Base-by-base conservation (phyloP, 306 rosid species). In the Corylus heterophylla region DNA sequence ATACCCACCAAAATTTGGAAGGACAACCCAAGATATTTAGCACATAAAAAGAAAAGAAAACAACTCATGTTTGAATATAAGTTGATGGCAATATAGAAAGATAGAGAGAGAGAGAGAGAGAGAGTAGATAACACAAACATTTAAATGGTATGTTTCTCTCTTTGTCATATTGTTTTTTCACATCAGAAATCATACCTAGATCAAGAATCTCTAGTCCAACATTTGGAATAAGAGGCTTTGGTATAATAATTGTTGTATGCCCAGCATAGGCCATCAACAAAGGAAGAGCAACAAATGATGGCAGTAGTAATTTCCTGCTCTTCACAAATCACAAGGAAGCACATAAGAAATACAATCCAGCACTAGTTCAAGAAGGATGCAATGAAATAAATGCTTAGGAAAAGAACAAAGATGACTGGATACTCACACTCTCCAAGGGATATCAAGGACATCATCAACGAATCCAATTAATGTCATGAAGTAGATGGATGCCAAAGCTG, bases 261-360 rank as follows among this genome's bases (percentile, higher is more conserved):
- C 99, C 99, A 82, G 98, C 98, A 86, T 95, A 95, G 54, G 99
- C 99, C 98, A 95, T 95, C 83, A 95, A 82, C 93, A 95, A 86
- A 74, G 98, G 95, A 80, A 95, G 95, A 75, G 98, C 91, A 42
- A 97, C 98, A 90, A 95, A 80, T 54, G 99, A 93, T 51, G 99
- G 99, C 54, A 95, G 88, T 18, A 93, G 48, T 73, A 95, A 49
- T 85, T 95, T 95, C 88, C 98, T 95, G 99, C 83, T 88, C 90
- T 82, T 84, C 81, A 75, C 76, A 83, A 83, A 76, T 14, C 63
- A 79, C 84, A 85, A 47, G 54, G 82, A 83, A 54, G 73, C 25
- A 70, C 47, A 71, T 71, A 74, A 67, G 18, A 78, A 74, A 58
- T 42, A 3, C 45, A 54, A 75, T 76, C 50, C n/a, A 79, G 50